A percentile compares a stretch with the other conserved stretches of the same genome.
These are phyloP conservation scores for Penicillium robsamsonii DNA, from an alignment of 495 filamentous ascomycete species.

Conservation along the genomic window DNA sequence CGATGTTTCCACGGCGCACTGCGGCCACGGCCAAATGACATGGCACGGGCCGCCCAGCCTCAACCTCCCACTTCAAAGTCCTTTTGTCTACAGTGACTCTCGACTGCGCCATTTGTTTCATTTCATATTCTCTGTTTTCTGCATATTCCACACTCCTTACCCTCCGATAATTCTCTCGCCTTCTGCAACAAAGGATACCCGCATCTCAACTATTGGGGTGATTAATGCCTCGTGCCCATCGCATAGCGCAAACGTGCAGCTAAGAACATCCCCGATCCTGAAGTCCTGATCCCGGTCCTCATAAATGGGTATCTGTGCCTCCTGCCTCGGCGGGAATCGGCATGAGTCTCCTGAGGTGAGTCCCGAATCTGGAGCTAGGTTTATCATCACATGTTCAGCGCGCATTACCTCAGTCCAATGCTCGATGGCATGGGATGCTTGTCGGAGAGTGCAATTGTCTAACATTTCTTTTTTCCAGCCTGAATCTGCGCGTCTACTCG, in stretches of 20 bases:
- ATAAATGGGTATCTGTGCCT: constrained; percentile 53
- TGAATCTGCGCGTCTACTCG: constrained; percentile 52
- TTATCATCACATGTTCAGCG: constrained; percentile 17
- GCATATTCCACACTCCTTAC: constrained; percentile 23
- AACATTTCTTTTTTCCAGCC: constrained; percentile 32
- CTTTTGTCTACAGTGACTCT: constrained; percentile 9
- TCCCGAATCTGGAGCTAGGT: constrained; percentile 3
- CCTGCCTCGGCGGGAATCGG: constrained; percentile 49
- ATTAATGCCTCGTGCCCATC: constrained; percentile 32
- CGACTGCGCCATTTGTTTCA: constrained; percentile 15
- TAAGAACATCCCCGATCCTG: constrained; percentile 4
- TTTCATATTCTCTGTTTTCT: constrained; percentile 13
- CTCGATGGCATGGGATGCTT: constrained; percentile 12
- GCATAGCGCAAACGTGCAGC: constrained; percentile 18
- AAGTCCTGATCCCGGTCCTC: constrained; percentile 3
- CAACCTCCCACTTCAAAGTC: constrained; percentile 13
- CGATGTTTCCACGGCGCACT: constrained; percentile 19
- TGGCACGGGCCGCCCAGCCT: constrained; percentile 29
- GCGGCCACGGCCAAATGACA: constrained; percentile 33
- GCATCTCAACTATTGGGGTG: constrained; percentile 21
- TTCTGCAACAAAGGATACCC: constrained; percentile 11
- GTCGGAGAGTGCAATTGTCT: constrained; percentile 13
- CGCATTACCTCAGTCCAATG: constrained; percentile 20
- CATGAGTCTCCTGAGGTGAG: constrained; percentile 48
- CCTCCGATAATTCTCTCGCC: neutral